phyloP scores from a whole-genome alignment of 192 early-diverging fungal species.

The Gigaspora rosea region DNA sequence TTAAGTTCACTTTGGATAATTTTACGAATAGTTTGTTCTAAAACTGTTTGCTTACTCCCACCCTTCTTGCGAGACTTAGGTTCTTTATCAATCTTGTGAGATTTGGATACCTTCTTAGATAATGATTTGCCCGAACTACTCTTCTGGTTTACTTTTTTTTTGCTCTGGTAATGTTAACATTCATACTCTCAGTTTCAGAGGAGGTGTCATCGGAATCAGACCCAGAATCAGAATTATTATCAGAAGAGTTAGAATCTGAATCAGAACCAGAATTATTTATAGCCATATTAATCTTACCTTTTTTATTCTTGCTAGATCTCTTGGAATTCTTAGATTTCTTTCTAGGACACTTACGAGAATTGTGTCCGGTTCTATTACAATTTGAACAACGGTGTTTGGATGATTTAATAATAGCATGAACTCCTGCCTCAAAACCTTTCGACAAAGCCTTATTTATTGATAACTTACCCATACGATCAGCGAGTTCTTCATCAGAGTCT shows the following conservation, averaged over 20 bases:
- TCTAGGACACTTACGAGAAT: slow-evolving; percentile 13
- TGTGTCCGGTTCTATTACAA: no score
- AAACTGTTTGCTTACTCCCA: not conserved
- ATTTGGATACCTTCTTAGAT: slow-evolving; percentile 7
- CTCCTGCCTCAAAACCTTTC: not conserved
- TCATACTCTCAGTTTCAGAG: slow-evolving; percentile 18
- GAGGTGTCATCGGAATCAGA: slow-evolving; percentile 22
- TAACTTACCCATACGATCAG: not conserved
- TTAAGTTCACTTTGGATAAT: not conserved
- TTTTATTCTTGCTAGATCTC: no score
- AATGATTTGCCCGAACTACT: not conserved
- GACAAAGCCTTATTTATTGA: slow-evolving; percentile 11
- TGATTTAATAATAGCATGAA: not conserved
- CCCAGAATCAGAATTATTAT: not conserved
- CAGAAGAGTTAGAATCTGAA: slow-evolving; percentile 2
- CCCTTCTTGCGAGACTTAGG: not conserved
- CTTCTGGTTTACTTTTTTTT: slow-evolving; percentile 24
- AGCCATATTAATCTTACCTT: slow-evolving; percentile 26
- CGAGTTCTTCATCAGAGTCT: slow-evolving; percentile 10
- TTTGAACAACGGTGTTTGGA: slow-evolving; percentile 7
- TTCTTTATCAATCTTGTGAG: not conserved
- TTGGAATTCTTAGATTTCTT: slow-evolving; percentile 21
- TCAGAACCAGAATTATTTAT: slow-evolving; percentile 14
- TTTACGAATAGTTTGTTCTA: slow-evolving; percentile 12
- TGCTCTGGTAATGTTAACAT: slow-evolving; percentile 1